Evolutionary conservation across 2,329 filamentous ascomycete species (phyloP), one percentile per base, ranked within the genome.

Genomic region (Fusarium sp.): DNA sequence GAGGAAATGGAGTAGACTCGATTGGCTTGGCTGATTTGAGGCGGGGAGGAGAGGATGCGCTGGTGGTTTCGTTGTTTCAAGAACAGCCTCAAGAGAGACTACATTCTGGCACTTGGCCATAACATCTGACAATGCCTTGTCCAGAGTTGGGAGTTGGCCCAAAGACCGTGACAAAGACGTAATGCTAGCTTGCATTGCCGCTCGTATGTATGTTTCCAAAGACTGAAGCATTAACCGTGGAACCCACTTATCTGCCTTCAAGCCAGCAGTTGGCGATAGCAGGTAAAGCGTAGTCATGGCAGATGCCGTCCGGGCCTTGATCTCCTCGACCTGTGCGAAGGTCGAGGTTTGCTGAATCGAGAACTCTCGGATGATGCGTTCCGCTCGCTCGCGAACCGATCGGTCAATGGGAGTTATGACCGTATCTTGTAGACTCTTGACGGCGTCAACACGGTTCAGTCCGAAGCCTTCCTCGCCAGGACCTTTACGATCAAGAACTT

Each of bases 61-160:
- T 0, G 93, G 92, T 1, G 90, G 84, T 70, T 89, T 90, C 4
- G 88, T 90, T 5, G 84, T 83, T 51, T 89, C 88, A 9, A 98
- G 88, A 4, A 98, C 87, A 3, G 89, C 83, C 81, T 97, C 93
- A 4, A 98, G 83, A 0, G 93, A 93, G n/a, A 97, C 89, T 41
- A 98, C 89, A 75, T 97, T 97, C 78, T 97, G 94, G 77, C 95
- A 98, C 47, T 93, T 87, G 7, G 90, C 89, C 9, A 92, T 92
- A 23, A 97, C 89, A 74, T 98, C 96, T 18, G 88, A 84, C 3
- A 98, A 85, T 0, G 93, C 92, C 54, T 93, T 88, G 49, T 98
- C 94, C 30, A 98, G 85, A 0, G 88, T 91, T 0, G 95, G 93
- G 4, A 98, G 85, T 61, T 93, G 92, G 6, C 91, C 90, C 18